A percentile compares a stretch with the other conserved stretches of the same genome.
phyloP scores from a whole-genome alignment of 129 eudicot genomes.

The Logfia minima region DNA sequence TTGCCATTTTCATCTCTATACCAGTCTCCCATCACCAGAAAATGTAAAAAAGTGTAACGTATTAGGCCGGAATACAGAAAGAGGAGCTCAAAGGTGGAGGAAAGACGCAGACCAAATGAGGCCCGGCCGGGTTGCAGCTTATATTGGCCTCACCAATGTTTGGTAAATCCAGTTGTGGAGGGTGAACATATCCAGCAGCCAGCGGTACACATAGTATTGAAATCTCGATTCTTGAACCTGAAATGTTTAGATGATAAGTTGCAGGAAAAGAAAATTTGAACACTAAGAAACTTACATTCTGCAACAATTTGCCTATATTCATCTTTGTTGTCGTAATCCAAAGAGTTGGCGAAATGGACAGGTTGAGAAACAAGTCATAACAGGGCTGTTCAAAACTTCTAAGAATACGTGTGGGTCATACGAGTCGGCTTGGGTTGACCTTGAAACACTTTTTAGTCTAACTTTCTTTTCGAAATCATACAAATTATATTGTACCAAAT shows the following conservation, averaged over 20 bases:
- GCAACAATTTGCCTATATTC: background rate
- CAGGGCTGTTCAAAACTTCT: background rate
- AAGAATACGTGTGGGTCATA: background rate
- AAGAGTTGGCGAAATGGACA: background rate
- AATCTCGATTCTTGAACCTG: conserved; percentile 88
- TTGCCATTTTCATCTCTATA: conserved; percentile 26
- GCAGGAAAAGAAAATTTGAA: background rate
- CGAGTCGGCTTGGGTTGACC: background rate
- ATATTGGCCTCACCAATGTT: conserved; percentile 64
- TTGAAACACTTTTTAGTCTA: background rate
- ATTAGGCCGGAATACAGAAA: conserved; percentile 77
- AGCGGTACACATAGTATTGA: conserved; percentile 82
- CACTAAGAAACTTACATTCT: background rate
- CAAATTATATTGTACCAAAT: background rate
- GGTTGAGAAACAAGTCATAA: background rate
- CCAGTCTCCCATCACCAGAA: conserved; percentile 11
- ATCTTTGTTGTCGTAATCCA: background rate
- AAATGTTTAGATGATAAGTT: conserved; percentile 8
- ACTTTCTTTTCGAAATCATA: background rate
- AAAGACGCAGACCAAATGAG: conserved; percentile 87
- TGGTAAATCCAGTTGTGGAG: conserved; percentile 88
- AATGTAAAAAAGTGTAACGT: conserved; percentile 6
- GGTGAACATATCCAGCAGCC: conserved; percentile 91
- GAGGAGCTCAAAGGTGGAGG: conserved; percentile 97
- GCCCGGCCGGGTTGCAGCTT: conserved; percentile 93